Base-by-base conservation (phyloP, 305 asterid species). In the Nicotiana rustica region DNA sequence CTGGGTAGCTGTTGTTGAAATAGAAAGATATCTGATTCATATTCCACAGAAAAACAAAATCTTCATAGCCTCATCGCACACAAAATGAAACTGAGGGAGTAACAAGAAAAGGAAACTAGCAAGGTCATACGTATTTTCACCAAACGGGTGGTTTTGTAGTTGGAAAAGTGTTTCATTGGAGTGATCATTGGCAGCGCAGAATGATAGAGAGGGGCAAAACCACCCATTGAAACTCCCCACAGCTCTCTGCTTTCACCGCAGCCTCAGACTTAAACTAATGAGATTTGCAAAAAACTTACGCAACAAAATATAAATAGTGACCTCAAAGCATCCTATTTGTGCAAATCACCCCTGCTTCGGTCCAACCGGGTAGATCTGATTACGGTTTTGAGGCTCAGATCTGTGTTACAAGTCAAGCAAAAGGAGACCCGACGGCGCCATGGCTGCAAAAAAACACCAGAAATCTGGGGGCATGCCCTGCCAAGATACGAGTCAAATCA, bases 401-500 rank as follows among this genome's bases (percentile, higher is more conserved):
- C 71, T 67, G 62, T 79, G 73, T 31, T 67, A 2, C 49, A n/a
- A 52, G 25, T 59, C 7, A 4, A n/a, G 62, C 49, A 31, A 64
- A 67, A 77, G 31, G 82, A 59, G 52, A 47, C 17, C 31, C 25
- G 25, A 2, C 38, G 25, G 61, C 66, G 79, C 71, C 82, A 83
- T 83, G 82, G 82, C 85, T 83, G 79, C 85, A 41, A 77, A 56
- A 12, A 31, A 17, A 6, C 38, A 52, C 38, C 38, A 52, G 68
- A 25, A 36, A 21, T 21, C 55, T 79, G 4, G 62, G 66, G 77
- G 17, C 14, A 80, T 66, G 79, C 86, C 86, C 81, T n/a, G 82
- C 84, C 84, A 84, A 75, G 86, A 31, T 81, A 75, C 82, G 78
- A 70, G 35, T 61, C 77, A 25, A 49, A 18, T 64, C 9, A 5